Evolutionary conservation across 2,329 filamentous ascomycete genomes (phyloP), one percentile per base, ranked within the genome.

Genomic region (Trichoderma endophyticum): DNA sequence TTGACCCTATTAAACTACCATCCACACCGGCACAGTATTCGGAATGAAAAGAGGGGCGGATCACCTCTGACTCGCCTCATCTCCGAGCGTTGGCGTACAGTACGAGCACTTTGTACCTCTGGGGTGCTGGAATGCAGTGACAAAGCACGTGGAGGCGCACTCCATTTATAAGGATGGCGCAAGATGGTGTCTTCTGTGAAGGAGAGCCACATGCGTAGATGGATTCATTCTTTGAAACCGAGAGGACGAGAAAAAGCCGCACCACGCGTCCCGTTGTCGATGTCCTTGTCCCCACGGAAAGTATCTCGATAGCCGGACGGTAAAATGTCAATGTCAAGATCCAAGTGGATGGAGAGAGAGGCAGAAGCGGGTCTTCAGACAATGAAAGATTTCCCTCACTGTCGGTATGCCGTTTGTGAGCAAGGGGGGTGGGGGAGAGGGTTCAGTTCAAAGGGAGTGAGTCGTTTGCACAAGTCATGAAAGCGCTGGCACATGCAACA

Each of bases 21-120:
- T 70, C 39, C 36, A 61, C 59, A 54, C n/a, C 51, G 51, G 62
- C 69, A 66, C 36, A 71, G 69, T 65, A 59, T 43, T 67, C 32
- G 64, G 24, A 71, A 60, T 26, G 59, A 71, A 71, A 71, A 71
- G 69, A 71, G 69, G 69, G 69, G 69, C 61, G 3, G 51, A 54
- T 63, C 69, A 14, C n/a, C 54, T 59, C 56, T 70, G 67, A 62
- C 67, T 70, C 67, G 67, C 57, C 56, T 70, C 67, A 70, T 70
- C 39, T 70, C 67, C 67, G 67, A 51, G 63, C 57, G 32, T 54
- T 14, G 21, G 32, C 15, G 36, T 39, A 18, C 36, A 18, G 36
- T 39, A 18, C 36, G 36, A 30, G 57, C 9, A 8, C 28, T 9
- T 24, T 48, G 39, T 26, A 24, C 39, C 68, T n/a, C 18, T 43